Percentiles rank a stretch among this genome's conserved stretches.
Evolutionary conservation across 2,329 filamentous ascomycete species (phyloP).

Genomic region (Cladosporium sphaerospermum): DNA sequence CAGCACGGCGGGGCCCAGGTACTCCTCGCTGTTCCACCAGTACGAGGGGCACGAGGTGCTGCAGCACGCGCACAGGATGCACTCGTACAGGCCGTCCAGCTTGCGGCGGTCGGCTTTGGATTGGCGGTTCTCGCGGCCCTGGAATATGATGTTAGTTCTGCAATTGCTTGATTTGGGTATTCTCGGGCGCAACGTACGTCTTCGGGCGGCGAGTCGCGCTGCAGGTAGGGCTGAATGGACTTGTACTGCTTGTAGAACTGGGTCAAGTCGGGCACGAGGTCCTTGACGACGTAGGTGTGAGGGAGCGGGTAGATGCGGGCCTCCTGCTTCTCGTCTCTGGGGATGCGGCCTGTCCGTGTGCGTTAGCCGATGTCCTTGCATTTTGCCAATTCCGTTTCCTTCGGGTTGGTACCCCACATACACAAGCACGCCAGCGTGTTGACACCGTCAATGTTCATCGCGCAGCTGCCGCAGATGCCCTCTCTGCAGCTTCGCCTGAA

Average conservation of each 20-base stretch:
- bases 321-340: constrained; percentile 70
- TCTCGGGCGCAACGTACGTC: constrained; percentile 57
- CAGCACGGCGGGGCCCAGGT: constrained; percentile 92
- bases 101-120: constrained; percentile 88
- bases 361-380: not conserved
- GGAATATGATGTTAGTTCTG: constrained; percentile 15
- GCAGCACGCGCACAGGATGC: constrained; percentile 99
- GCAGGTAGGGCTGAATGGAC: constrained; percentile 97
- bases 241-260: constrained; percentile 99
- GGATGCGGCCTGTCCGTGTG: constrained; percentile 70
- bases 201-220: constrained; percentile 75
- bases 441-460: constrained; percentile 99
- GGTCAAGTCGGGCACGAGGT: constrained; percentile 94
- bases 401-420: constrained; percentile 47
- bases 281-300: constrained; percentile 98
- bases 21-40: constrained; percentile 99
- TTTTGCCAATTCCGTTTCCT: not conserved
- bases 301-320: constrained; percentile 95
- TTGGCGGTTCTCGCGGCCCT: constrained; percentile 92
- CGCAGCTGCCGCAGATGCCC: constrained; percentile 96
- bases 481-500: constrained; percentile 95
- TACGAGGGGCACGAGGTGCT: constrained; percentile 98
- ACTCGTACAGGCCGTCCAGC: constrained; percentile 97
- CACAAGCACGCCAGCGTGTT: constrained; percentile 97
- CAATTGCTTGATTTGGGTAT: not conserved